Base-by-base conservation (phyloP, 2,329 filamentous ascomycete genomes). In the Fusarium virguliforme region DNA sequence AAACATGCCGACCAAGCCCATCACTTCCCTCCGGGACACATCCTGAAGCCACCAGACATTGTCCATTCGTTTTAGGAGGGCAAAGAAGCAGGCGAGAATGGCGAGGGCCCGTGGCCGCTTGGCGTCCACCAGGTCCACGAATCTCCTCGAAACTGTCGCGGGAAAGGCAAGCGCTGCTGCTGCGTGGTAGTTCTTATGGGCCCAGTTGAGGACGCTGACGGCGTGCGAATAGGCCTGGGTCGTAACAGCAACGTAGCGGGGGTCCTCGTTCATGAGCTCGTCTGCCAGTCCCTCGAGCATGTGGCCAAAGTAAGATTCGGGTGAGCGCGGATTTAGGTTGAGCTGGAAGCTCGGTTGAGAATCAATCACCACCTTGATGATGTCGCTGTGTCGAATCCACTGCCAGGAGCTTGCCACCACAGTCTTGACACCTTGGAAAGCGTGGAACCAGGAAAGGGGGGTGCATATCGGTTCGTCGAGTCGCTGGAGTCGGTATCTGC, bases 21-120 rank as follows among this genome's bases (percentile, higher is more conserved):
- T 86, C 15, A 93, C 88, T 73, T 93, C 89, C 61, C 89, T 86
- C 15, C 87, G 85, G 8, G 90, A 87, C 74, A 92, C 90, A 40
- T 91, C 90, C 22, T 89, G 85, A 30, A 93, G 81, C 91, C 91
- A 94, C 91, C 91, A 94, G 15, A 90, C 82, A 15, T 83, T 79
- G 66, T 91, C 87, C 68, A 91, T 83, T 35, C 85, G 85, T 75
- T 90, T 90, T 51, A 92, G 82, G 38, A 91, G 81, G 30, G 89
- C 90, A 73, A 91, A 91, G 77, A 91, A 92, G 77, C 88, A 90
- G 7, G 89, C 90, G 2, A 92, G 84, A 37, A 91, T 89, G 34
- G 87, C 86, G 30, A 92, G 82, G 2, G 90, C 89, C 12, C 90
- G 87, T 1, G 90, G 90, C 12, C 87, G 85, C 63, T 87, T 85